phyloP scores from a whole-genome alignment of 164 flowering plant species.

The Dillenia suffruticosa region DNA sequence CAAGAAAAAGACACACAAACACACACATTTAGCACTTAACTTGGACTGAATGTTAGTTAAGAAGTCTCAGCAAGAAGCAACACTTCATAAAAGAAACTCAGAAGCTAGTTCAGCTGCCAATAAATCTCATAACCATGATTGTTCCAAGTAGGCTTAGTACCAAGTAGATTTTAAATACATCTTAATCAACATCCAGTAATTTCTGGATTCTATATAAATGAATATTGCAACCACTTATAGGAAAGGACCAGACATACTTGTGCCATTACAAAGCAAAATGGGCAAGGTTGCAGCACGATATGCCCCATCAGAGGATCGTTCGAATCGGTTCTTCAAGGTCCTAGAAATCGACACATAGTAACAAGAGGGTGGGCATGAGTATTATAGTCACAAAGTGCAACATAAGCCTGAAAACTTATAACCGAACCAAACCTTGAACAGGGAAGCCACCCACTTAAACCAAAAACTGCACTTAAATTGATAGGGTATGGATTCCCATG shows the following conservation, averaged over 20 bases:
- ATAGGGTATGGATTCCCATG: slow-evolving; percentile 67
- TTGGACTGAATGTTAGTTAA: too few species aligned
- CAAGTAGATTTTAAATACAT: too few species aligned
- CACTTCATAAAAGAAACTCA: too few species aligned
- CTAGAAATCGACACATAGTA: slow-evolving; percentile 27
- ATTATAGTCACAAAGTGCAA: not conserved
- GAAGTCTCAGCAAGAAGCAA: too few species aligned
- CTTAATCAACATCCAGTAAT: too few species aligned
- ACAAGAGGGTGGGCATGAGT: not conserved
- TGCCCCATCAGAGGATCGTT: slow-evolving; percentile 71
- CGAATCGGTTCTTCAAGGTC: slow-evolving; percentile 63
- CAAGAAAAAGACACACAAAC: too few species aligned
- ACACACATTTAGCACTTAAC: too few species aligned
- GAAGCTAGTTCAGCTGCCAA: too few species aligned
- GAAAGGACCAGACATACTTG: slow-evolving; percentile 36
- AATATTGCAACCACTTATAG: not conserved
- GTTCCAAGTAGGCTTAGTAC: too few species aligned
- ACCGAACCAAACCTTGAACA: slow-evolving; percentile 56
- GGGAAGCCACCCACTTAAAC: slow-evolving; percentile 99
- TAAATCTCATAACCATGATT: too few species aligned
- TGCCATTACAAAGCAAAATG: slow-evolving; percentile 82
- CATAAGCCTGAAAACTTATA: too few species aligned
- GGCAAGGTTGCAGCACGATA: slow-evolving; percentile 89
- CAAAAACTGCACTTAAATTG: slow-evolving; percentile 70
- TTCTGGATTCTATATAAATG: too few species aligned